phyloP scores from a whole-genome alignment of 2,329 filamentous ascomycete species.

The Stagonosporopsis chrysanthemi region DNA sequence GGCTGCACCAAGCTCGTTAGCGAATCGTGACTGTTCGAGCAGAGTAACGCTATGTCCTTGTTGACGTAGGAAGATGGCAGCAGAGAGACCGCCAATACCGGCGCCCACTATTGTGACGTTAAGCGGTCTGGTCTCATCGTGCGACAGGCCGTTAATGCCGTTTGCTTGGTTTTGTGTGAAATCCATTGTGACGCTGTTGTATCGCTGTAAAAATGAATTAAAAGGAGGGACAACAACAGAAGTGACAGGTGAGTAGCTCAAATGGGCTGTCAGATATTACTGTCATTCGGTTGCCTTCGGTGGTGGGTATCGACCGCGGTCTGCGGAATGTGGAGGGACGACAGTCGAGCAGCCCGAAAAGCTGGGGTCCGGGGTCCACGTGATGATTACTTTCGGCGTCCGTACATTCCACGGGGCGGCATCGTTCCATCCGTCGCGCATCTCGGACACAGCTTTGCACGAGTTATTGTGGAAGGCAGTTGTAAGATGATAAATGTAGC shows the following conservation, averaged over 20 bases:
- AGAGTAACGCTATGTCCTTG: conserved; percentile 39
- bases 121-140: conserved; percentile 40
- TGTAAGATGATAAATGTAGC: neutral
- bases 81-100: conserved; percentile 62
- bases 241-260: neutral
- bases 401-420: neutral
- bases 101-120: conserved; percentile 51
- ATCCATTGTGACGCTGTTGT: conserved; percentile 21
- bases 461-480: neutral
- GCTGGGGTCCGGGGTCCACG: neutral
- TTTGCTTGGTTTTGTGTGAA: conserved; percentile 22
- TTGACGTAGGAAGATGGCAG: conserved; percentile 62
- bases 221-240: too few species aligned
- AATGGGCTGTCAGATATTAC: neutral
- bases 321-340: conserved; percentile 14
- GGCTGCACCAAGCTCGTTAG: conserved; percentile 65
- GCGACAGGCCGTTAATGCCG: conserved; percentile 2
- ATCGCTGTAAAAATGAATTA: neutral
- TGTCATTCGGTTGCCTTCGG: neutral
- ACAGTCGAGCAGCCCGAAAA: neutral
- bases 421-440: too few species aligned
- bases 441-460: neutral
- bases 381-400: conserved; percentile 1
- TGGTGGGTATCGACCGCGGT: neutral
- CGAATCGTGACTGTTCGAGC: conserved; percentile 59